Base-by-base conservation (phyloP, 169 alveolate species). In the Eimeria maxima region DNA sequence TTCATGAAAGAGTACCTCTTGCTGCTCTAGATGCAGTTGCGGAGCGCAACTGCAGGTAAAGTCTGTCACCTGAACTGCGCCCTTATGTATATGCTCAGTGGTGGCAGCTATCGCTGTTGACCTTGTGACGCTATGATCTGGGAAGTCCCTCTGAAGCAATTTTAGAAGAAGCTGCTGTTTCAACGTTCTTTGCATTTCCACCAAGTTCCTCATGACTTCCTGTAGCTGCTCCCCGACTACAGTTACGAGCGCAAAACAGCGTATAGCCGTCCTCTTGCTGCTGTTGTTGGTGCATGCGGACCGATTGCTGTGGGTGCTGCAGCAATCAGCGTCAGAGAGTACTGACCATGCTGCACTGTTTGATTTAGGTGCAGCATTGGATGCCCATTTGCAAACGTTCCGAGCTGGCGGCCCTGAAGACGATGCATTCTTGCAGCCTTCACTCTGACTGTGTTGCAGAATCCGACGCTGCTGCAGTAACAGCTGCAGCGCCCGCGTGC, bases 11-110 rank as follows among this genome's bases (percentile, higher is more conserved):
- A 86, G 93, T 33, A 60, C 60, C 65, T 86, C 93, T 65, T 86
- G 93, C 80, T 86, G 93, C 78, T 86, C 80, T 55, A 86, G 78
- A 44, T 45, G 93, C 93, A 86, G 74, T 38, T 33, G 80, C 78
- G 93, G 78, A 27, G 93, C 57, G 22, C 93, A 86, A 80, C 60
- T 60, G 93, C 93, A 86, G 27, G 65, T 33, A 42, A 53, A 20
- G 55, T 24, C 3, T 11, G 27, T 6, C 87, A 44, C 87, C 87
- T 33, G 65, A n/a, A 13, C n/a, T 10, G 65, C 63, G 42, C 81
- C 50, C 65, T 57, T 24, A 27, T 29, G 42, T 55, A 24, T 18
- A 45, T 50, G 5, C 8, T 53, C 71, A 3, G 33, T 27, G 47
- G 45, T 73, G 10, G 22, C 45, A 42, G 76, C 38, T 3, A 45